Base-by-base conservation (phyloP, 495 filamentous ascomycete genomes). In the Neurospora sp. region DNA sequence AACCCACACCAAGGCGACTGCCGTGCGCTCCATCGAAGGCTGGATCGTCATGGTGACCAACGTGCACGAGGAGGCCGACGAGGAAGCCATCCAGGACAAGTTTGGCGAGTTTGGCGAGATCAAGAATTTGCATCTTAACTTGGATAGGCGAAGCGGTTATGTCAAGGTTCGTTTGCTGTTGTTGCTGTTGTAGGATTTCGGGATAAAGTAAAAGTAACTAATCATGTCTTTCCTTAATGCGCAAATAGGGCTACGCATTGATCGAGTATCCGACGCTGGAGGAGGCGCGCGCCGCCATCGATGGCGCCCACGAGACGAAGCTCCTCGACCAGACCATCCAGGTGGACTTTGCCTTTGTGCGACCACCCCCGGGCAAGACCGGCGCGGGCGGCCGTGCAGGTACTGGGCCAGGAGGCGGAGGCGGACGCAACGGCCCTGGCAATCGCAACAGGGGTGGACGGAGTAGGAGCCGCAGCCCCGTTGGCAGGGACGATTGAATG, bases 31-130 rank as follows among this genome's bases (percentile, higher is more conserved):
- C 75, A 98, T 99, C 81, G 96, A 99, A 82, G 96, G 96, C 76
- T 99, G 96, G 96, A 98, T 99, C 83, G 87, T 99, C 75, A 91
- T 98, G 73, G 94, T 91, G 74, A 97, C 94, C 23, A 98, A 98
- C 81, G 93, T 98, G 48, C 96, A 99, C 82, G 96, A 98, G 81
- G 96, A 99, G 83, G 93, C 96, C 20, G 93, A 90, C 78, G 96
- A 99, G 84, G 96, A 99, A 83, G 94, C 97, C 75, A 83, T 99
- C 39, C 94, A 92, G 71, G 96, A 99, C 80, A 87, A 92, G 77
- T 99, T 99, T 83, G 93, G 92, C 70, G 96, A 99, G 78, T 97
- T 90, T 80, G 96, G 96, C 74, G 94, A 97, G 83, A 97, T 99
- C 79, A 96, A 97, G 89, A 98, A 98, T 80, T 84, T 98, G 81